A percentile compares a stretch with the other conserved stretches of the same genome.
Conservation (phyloP, 192 early-diverging fungal species). For the Podochytrium sp. region DNA sequence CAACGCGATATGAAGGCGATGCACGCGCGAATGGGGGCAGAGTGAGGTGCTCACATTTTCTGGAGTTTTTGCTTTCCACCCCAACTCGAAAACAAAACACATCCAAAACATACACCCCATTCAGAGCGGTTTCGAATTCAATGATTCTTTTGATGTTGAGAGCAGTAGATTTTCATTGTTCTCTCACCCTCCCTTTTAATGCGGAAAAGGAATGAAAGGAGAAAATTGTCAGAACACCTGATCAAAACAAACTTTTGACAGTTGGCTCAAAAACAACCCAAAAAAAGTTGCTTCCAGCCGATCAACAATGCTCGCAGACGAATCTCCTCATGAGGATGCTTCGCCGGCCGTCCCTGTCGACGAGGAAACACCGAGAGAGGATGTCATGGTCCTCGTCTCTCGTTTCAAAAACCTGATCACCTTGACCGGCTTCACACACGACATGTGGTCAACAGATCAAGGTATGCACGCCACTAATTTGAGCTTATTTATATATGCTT, state of each 20-base stretch:
- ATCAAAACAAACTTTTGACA: too few species aligned
- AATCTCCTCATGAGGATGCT: not conserved
- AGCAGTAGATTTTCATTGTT: too few species aligned
- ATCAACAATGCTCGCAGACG: too few species aligned
- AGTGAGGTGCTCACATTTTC: not conserved
- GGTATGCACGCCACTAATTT: not conserved
- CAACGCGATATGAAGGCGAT: not conserved
- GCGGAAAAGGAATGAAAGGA: too few species aligned
- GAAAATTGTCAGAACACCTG: too few species aligned
- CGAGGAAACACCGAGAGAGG: not conserved
- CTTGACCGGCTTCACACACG: slow-evolving; percentile 27
- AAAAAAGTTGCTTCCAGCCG: too few species aligned
- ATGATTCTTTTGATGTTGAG: not conserved
- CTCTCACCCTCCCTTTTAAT: too few species aligned
- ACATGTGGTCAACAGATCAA: slow-evolving; percentile 45
- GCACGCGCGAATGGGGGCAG: not conserved
- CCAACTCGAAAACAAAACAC: not conserved
- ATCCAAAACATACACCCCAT: not conserved
- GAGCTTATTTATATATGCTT: not conserved
- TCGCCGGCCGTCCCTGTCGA: not conserved
- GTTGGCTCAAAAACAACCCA: too few species aligned
- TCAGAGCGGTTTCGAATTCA: not conserved
- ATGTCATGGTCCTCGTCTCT: not conserved
- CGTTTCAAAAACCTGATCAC: slow-evolving; percentile 33
- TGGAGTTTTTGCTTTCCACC: slow-evolving; percentile 4